Evolutionary conservation across 202 grass and related monocot genomes (phyloP), one percentile per base, ranked within the genome.

Genomic region (Elaeis oleifera): DNA sequence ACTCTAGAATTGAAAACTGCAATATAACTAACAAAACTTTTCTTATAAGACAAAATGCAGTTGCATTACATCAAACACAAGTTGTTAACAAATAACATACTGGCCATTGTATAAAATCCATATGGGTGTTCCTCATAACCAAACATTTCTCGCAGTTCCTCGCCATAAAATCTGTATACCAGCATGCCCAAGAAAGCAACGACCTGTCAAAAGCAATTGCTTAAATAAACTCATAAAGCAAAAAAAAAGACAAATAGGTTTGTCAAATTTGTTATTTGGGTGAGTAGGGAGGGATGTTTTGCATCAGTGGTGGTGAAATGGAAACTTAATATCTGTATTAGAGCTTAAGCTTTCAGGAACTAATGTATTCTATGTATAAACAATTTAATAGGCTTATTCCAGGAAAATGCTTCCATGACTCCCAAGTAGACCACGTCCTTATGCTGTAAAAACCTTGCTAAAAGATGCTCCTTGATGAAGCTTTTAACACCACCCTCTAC

Each of bases 91-190:
- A 71, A 66, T n/a, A 67, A 73, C 94, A 77, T 86, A 92, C 94
- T 78, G 13, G 88, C 81, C 85, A 92, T 84, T 60, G 84, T 83
- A 64, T 97, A 97, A 63, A 97, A 97, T 69, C 77, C 84, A 74
- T 97, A 97, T 25, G 94, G 84, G 78, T 97, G 94, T 32, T 92
- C 79, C 78, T 92, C 79, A 84, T 97, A 97, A 29, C 88, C 94
- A 82, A 97, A 97, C 88, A 92, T 97, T 86, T 97, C 94, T 74
- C 82, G 79, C 64, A 97, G 69, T 80, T 97, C 94, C 74, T 97
- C 94, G 64, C 94, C 88, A 61, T 97, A 97, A 65, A 92, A 89
- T 82, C 80, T 92, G 76, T 97, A 97, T 56, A 92, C 82, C 77
- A 97, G 65, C 92, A 97, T 69, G 69, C 87, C 88, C 78, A 97